phyloP scores from a whole-genome alignment of 73 alveolate genomes.

The Stentor coeruleus region DNA sequence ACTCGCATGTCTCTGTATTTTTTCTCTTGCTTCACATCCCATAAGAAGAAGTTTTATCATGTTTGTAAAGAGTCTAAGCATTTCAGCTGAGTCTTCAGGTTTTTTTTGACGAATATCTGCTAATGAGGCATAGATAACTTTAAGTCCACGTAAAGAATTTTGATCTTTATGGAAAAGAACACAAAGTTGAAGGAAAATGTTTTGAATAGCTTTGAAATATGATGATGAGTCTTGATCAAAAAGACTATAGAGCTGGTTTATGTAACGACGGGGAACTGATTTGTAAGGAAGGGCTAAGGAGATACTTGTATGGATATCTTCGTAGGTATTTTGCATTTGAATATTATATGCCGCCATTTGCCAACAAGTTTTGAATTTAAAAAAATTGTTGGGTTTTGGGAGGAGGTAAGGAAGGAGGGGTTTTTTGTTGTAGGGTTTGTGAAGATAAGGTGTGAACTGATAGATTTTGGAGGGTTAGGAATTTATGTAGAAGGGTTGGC shows the following conservation, averaged over 20 bases:
- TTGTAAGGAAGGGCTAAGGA: neutral
- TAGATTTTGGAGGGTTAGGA: no score
- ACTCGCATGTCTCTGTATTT: neutral
- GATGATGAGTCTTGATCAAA: neutral
- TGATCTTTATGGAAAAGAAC: neutral
- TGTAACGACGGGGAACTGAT: neutral
- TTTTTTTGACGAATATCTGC: neutral
- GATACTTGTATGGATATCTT: no score
- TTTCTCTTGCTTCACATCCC: constrained; percentile 5
- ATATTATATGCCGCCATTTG: no score
- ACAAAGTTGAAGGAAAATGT: neutral
- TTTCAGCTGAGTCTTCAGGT: neutral
- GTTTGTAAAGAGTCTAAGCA: neutral
- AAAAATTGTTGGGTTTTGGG: no score
- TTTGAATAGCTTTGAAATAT: neutral
- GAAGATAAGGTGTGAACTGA: no score
- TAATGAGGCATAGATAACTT: neutral
- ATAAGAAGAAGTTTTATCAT: neutral
- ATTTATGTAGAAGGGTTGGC: no score
- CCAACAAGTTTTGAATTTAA: no score
- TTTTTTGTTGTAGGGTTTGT: no score
- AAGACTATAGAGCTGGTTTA: neutral
- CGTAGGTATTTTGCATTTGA: no score
- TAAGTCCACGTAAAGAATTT: neutral
- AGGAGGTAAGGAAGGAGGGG: no score